A percentile compares a stretch with the other conserved stretches of the same genome.
phyloP scores from a whole-genome alignment of 495 filamentous ascomycete genomes.

The Tetracladium marchalianum region DNA sequence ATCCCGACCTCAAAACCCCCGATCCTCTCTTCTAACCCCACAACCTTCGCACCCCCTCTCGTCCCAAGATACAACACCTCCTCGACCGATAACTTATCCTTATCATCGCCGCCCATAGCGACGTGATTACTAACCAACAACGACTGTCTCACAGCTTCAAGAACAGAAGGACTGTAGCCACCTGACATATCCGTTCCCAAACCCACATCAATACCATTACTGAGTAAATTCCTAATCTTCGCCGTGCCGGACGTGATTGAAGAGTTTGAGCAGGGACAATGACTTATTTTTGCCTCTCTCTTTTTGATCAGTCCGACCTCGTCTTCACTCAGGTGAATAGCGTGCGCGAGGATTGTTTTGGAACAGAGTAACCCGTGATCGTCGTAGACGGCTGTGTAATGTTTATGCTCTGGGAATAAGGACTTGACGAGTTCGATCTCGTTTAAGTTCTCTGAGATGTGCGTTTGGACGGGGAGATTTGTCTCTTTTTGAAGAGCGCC shows the following conservation, averaged over 20 bases:
- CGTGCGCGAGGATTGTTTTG: conserved; percentile 80
- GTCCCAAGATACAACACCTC: conserved; percentile 86
- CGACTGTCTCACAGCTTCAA: conserved; percentile 73
- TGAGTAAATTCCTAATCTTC: conserved; percentile 60
- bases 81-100: conserved; percentile 60
- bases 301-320: conserved; percentile 54
- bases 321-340: conserved; percentile 55
- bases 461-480: conserved; percentile 70
- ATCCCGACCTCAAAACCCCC: conserved; percentile 77
- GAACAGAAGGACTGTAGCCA: conserved; percentile 68
- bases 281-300: conserved; percentile 56
- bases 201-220: conserved; percentile 66
- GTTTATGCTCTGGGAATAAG: conserved; percentile 53
- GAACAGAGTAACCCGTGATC: conserved; percentile 51
- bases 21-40: conserved; percentile 57
- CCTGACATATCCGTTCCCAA: conserved; percentile 86
- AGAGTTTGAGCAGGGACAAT: conserved; percentile 82
- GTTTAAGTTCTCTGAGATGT: conserved; percentile 74
- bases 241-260: conserved; percentile 67
- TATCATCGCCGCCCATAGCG: conserved; percentile 33
- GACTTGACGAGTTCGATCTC: conserved; percentile 61
- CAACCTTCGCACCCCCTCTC: conserved; percentile 64
- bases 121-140: conserved; percentile 60
- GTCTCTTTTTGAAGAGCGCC: conserved; percentile 51
- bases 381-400: conserved; percentile 79